Conservation (phyloP, 345 rosid genomes). For the Linum trigynum region DNA sequence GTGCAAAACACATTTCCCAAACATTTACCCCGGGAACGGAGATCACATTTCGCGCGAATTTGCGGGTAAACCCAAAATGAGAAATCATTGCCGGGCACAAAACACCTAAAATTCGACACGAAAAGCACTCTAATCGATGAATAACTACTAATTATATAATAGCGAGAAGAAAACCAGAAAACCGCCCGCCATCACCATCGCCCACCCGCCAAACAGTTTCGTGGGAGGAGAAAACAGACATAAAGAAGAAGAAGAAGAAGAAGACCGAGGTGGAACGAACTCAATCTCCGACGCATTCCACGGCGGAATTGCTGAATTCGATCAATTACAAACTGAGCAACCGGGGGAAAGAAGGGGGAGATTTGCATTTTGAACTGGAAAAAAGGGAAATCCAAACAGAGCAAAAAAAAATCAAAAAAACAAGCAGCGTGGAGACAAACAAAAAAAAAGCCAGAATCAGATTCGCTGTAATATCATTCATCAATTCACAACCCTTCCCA, state of each 20-base stretch:
- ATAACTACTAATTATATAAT: slow-evolving; percentile 4
- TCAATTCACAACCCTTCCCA: not conserved
- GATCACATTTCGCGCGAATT: slow-evolving; percentile 1
- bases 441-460: not conserved
- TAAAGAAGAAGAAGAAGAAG: slow-evolving; percentile 3
- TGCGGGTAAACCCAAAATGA: not conserved
- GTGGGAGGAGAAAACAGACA: too few relatives aligned
- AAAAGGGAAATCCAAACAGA: not conserved
- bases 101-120: not conserved
- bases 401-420: too few relatives aligned
- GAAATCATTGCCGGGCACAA: not conserved
- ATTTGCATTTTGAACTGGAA: too few relatives aligned
- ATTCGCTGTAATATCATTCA: not conserved
- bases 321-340: slow-evolving; percentile 23
- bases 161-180: slow-evolving; percentile 7
- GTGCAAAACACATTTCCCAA: not conserved
- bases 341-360: not conserved
- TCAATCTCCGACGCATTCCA: not conserved
- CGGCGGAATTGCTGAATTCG: not conserved
- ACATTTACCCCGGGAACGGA: not conserved
- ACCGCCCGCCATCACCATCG: not conserved
- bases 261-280: not conserved
- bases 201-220: not conserved
- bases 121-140: not conserved
- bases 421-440: not conserved